Evolutionary conservation across 257 asterid species (phyloP).

Genomic region (Paulownia fortunei): DNA sequence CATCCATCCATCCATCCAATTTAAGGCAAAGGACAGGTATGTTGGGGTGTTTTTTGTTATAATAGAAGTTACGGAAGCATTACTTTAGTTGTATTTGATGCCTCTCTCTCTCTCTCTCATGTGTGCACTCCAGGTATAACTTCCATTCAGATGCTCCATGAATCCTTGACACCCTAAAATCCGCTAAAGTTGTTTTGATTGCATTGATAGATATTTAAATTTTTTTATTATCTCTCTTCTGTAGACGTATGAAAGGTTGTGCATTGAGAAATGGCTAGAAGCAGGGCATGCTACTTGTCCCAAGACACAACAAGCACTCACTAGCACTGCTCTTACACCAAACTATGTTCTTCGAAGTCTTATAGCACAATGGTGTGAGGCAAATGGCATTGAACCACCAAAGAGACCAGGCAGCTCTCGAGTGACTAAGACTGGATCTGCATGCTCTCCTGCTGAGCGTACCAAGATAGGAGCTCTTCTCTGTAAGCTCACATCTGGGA

Average conservation of each 20-base stretch:
- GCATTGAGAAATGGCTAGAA: conserved; percentile 94
- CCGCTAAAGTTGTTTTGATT: conserved; percentile 17
- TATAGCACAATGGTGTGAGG: conserved; percentile 95
- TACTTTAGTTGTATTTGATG: neutral
- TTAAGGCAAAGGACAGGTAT: neutral
- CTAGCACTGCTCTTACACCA: conserved; percentile 78
- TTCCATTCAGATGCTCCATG: conserved; percentile 18
- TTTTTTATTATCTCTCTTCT: conserved; percentile 19
- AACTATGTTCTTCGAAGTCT: conserved; percentile 96
- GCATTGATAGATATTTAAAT: conserved; percentile 10
- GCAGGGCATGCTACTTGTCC: conserved; percentile 92
- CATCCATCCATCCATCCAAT: neutral
- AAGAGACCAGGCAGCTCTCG: conserved; percentile 65
- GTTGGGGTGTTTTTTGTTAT: neutral
- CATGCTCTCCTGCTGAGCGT: conserved; percentile 75
- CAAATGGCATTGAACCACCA: conserved; percentile 88
- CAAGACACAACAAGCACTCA: conserved; percentile 88
- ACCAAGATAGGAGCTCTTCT: conserved; percentile 70
- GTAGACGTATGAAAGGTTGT: conserved; percentile 89
- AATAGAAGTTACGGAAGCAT: neutral
- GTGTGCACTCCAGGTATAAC: neutral
- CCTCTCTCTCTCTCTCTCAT: neutral
- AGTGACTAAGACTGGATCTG: conserved; percentile 53
- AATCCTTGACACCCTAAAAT: neutral
- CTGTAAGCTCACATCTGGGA: conserved; percentile 71